A percentile compares a stretch with the other conserved stretches of the same genome.
phyloP scores from a whole-genome alignment of 305 asterid species.

The Caryopteris hybrid region DNA sequence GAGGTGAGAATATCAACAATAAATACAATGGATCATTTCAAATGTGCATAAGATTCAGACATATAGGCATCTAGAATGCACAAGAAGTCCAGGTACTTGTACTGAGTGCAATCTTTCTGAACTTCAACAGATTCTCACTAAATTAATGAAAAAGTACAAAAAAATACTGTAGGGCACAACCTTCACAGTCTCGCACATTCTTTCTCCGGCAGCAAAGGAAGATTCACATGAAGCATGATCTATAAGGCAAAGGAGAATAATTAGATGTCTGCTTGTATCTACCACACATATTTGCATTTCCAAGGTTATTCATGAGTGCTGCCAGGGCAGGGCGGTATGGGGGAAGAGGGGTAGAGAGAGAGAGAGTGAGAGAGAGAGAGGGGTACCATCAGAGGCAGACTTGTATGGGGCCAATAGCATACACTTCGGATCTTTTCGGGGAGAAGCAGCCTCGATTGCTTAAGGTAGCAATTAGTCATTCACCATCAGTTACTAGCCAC shows the following conservation, averaged over 20 bases:
- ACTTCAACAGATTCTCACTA: not conserved
- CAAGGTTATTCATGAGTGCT: not conserved
- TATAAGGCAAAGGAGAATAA: constrained; percentile 28
- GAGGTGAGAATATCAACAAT: constrained; percentile 22
- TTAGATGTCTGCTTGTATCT: constrained; percentile 16
- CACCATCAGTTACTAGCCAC: constrained; percentile 13
- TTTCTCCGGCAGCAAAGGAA: constrained; percentile 76
- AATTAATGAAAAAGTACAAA: constrained; percentile 1
- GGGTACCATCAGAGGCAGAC: constrained; percentile 45
- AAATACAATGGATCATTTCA: not conserved
- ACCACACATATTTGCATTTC: not conserved
- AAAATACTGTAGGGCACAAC: constrained; percentile 38
- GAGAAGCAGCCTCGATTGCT: constrained; percentile 96
- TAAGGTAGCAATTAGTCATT: constrained; percentile 24
- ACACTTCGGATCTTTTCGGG: constrained; percentile 72
- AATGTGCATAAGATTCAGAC: constrained; percentile 4
- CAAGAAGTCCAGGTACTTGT: too few relatives aligned
- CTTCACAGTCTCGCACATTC: constrained; percentile 87
- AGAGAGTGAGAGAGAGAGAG: constrained; percentile 14
- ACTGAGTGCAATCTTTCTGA: not conserved
- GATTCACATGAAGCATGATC: constrained; percentile 56
- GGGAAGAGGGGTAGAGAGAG: too few relatives aligned
- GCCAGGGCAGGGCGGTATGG: not conserved
- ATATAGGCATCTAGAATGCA: not conserved
- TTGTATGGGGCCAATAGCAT: constrained; percentile 52